Percentiles rank a stretch among this genome's conserved stretches.
phyloP scores from a whole-genome alignment of 441 rosid genomes.

The Populus hybrid region DNA sequence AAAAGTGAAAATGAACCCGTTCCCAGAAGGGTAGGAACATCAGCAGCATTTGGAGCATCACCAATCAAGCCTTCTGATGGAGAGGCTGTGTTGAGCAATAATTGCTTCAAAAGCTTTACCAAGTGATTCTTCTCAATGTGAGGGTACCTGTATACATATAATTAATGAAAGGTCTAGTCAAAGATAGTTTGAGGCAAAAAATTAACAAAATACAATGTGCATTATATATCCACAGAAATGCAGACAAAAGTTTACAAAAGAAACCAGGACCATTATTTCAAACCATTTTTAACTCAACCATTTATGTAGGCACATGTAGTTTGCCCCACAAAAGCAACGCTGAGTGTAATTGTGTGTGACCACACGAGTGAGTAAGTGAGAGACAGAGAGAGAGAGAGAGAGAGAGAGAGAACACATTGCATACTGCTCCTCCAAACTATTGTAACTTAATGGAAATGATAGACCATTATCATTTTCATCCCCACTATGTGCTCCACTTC shows the following conservation, averaged over 20 bases:
- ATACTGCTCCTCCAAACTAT: conserved; percentile 76
- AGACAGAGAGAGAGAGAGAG: not conserved
- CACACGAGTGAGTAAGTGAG: not conserved
- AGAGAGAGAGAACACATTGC: conserved; percentile 11
- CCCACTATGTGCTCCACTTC: conserved; percentile 59
- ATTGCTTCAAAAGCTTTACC: conserved; percentile 92
- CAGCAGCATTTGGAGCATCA: conserved; percentile 64
- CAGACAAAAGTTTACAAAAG: not conserved
- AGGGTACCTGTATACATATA: conserved; percentile 61
- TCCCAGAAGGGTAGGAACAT: conserved; percentile 94
- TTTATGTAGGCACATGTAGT: not conserved
- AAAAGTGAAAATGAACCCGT: conserved; percentile 85
- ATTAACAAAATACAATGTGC: not conserved
- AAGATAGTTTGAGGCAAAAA: conserved; percentile 5
- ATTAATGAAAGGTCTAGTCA: conserved; percentile 13
- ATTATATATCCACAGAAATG: not conserved
- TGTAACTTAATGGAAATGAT: conserved; percentile 76
- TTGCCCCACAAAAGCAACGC: not conserved
- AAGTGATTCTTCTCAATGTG: conserved; percentile 87
- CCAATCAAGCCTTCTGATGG: conserved; percentile 45
- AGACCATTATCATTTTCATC: conserved; percentile 77
- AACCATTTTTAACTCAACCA: not conserved
- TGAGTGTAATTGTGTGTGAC: not conserved
- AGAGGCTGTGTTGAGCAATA: conserved; percentile 55
- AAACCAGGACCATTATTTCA: not conserved